These are phyloP conservation scores for Mortierella hygrophila DNA, from an alignment of 192 early-diverging fungal species.

Conservation along the genomic window DNA sequence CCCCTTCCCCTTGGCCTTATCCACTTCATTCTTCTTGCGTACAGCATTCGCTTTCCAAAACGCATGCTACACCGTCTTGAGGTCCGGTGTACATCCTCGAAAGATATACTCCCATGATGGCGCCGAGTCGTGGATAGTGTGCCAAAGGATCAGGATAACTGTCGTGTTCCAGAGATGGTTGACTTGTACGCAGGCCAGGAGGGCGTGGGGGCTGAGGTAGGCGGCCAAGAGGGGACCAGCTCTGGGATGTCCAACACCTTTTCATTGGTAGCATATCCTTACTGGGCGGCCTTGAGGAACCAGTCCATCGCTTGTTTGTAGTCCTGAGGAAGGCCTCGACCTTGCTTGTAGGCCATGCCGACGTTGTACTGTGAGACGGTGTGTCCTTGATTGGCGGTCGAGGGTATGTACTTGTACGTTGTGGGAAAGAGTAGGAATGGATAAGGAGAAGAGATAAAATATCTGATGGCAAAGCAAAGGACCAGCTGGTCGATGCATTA, in stretches of 20 bases:
- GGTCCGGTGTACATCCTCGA: not conserved
- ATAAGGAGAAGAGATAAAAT: too few species aligned
- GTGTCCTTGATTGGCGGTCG: too few species aligned
- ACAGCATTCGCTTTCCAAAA: not conserved
- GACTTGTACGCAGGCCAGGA: not conserved
- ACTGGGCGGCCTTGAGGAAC: too few species aligned
- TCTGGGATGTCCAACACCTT: not conserved
- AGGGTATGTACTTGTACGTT: too few species aligned
- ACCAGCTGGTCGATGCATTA: too few species aligned
- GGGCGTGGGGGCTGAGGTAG: not conserved
- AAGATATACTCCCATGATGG: not conserved
- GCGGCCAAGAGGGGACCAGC: not conserved
- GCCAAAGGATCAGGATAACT: not conserved
- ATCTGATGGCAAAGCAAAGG: too few species aligned
- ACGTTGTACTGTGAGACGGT: too few species aligned
- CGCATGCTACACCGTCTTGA: not conserved
- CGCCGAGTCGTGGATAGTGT: not conserved
- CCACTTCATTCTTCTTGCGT: not conserved
- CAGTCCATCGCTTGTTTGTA: too few species aligned
- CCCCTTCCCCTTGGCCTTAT: not conserved
- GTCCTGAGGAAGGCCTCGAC: too few species aligned
- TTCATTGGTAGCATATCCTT: not conserved
- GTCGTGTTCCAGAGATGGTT: not conserved
- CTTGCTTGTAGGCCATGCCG: too few species aligned
- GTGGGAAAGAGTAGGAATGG: not conserved